Base-by-base conservation (phyloP, 31 red algal species). In the Asparagopsis taxiformis region DNA sequence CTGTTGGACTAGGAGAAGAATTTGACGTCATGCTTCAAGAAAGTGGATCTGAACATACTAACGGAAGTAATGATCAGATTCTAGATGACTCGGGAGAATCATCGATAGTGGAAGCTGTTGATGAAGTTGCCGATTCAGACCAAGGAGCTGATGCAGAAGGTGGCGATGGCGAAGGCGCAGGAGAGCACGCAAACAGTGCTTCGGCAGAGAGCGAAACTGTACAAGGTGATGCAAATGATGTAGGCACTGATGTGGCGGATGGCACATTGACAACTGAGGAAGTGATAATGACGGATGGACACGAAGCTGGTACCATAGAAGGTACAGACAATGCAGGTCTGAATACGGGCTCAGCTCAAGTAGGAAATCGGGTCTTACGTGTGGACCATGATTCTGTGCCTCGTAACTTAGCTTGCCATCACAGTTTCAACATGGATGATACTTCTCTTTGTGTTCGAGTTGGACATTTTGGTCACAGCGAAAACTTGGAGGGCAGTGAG, bases 361-460 rank as follows among this genome's bases (percentile, higher is more conserved):
- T n/a, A n/a, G n/a, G n/a, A n/a, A n/a, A n/a, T n/a, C n/a, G n/a
- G n/a, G n/a, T n/a, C n/a, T n/a, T n/a, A n/a, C n/a, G n/a, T n/a
- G n/a, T n/a, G n/a, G n/a, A n/a, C 46, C 31, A 56, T 7, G 69
- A 38, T 61, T 17, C 29, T 0, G 59, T 90, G 32, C 69, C 85
- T 1, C 32, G 75, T 19, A 80, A 90, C 51, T 39, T 90, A 6
- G 75, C 59, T n/a, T 79, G 85, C 29, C 55, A 90, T 61, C 85
- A 90, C 31, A 75, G 33, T 19, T 90, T 75, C 46, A 80, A 90
- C 59, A 59, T 90, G 67, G 39, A 62, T 3, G 74, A 80, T 50
- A 74, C 69, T 6, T 66, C 85, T 15, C 30, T 90, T 33, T 75
- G 85, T 36, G 10, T 90, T 20, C 66, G 74, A 1, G 32, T 68